Evolutionary conservation across 495 filamentous ascomycete species (phyloP).

Genomic region (Lophiotrema nucula): DNA sequence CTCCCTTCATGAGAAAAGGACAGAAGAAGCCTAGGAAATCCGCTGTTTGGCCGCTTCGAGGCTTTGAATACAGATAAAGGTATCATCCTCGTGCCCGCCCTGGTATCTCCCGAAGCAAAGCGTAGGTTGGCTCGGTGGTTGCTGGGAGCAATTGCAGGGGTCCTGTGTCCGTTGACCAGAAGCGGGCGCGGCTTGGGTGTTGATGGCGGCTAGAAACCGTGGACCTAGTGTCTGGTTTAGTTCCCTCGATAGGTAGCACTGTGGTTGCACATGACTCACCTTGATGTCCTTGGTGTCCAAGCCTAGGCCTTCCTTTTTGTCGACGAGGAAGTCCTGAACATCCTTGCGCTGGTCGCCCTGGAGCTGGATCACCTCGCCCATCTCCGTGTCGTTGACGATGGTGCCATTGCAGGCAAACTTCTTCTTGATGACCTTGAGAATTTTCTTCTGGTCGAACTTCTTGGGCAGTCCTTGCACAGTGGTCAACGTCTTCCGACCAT

Average conservation of each 20-base stretch:
- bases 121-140: too few species aligned
- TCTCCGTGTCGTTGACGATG: constrained; percentile 93
- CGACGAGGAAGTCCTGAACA: constrained; percentile 94
- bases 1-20: too few species aligned
- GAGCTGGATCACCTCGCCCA: constrained; percentile 99
- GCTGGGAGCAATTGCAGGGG: too few species aligned
- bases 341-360: constrained; percentile 99
- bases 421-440: constrained; percentile 99
- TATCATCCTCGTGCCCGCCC: too few species aligned
- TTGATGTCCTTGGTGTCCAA: constrained; percentile 97
- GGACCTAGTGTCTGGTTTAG: constrained; percentile 50
- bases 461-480: constrained; percentile 97
- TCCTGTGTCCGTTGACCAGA: not conserved
- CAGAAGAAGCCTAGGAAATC: too few species aligned
- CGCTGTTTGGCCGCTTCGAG: too few species aligned
- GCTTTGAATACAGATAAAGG: too few species aligned
- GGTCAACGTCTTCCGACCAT: constrained; percentile 99
- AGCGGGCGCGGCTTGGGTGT: constrained; percentile 32
- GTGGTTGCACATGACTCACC: constrained; percentile 47
- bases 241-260: not conserved
- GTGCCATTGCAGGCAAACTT: constrained; percentile 99
- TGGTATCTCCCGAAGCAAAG: too few species aligned
- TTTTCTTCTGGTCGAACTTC: constrained; percentile 99
- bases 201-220: constrained; percentile 65
- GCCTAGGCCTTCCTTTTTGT: constrained; percentile 89